Percentiles rank a stretch among this genome's conserved stretches.
These are phyloP conservation scores for Fusarium pseudoanthophilum DNA, from an alignment of 2,329 filamentous ascomycete genomes.

Conservation along the genomic window DNA sequence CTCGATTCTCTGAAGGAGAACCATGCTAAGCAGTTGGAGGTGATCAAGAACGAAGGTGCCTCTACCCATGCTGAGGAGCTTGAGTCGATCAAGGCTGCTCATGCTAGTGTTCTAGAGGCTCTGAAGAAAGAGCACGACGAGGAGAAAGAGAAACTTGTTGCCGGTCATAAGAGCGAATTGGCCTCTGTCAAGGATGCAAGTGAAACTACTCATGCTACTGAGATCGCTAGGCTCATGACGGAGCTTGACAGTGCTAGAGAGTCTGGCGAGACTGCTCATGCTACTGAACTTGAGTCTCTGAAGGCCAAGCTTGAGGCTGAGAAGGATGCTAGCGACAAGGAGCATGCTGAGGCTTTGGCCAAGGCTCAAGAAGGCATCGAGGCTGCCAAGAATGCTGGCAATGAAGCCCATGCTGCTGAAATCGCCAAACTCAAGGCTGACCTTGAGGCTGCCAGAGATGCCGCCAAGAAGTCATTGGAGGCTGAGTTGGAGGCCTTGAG, in stretches of 20 bases:
- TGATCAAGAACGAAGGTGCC: slow-evolving; percentile 56
- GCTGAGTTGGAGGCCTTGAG: slow-evolving; percentile 55
- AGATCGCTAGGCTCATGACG: slow-evolving; percentile 44
- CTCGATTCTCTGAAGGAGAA: slow-evolving; percentile 65
- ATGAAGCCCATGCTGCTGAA: slow-evolving; percentile 46
- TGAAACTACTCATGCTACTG: slow-evolving; percentile 43
- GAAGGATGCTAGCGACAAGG: slow-evolving; percentile 52
- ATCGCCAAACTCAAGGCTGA: slow-evolving; percentile 49
- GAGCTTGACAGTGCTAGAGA: slow-evolving; percentile 50
- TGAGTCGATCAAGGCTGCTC: slow-evolving; percentile 55
- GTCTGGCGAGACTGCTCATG: slow-evolving; percentile 42
- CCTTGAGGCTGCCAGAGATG: slow-evolving; percentile 46
- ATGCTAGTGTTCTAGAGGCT: slow-evolving; percentile 55
- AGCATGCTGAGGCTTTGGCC: slow-evolving; percentile 46
- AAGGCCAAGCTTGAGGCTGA: slow-evolving; percentile 57
- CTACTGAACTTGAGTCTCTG: slow-evolving; percentile 53
- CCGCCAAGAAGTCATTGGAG: slow-evolving; percentile 47
- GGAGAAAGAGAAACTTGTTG: slow-evolving; percentile 51
- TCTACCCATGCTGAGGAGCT: slow-evolving; percentile 54
- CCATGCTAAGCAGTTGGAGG: slow-evolving; percentile 62
- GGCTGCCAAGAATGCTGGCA: slow-evolving; percentile 45
- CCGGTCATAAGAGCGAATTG: slow-evolving; percentile 48
- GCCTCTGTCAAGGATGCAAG: slow-evolving; percentile 46
- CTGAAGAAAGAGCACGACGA: slow-evolving; percentile 55
- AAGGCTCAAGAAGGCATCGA: slow-evolving; percentile 48